Percentiles rank a stretch among this genome's conserved stretches.
phyloP scores from a whole-genome alignment of 2,329 filamentous ascomycete species.

The Zasmidium citrigriseum region DNA sequence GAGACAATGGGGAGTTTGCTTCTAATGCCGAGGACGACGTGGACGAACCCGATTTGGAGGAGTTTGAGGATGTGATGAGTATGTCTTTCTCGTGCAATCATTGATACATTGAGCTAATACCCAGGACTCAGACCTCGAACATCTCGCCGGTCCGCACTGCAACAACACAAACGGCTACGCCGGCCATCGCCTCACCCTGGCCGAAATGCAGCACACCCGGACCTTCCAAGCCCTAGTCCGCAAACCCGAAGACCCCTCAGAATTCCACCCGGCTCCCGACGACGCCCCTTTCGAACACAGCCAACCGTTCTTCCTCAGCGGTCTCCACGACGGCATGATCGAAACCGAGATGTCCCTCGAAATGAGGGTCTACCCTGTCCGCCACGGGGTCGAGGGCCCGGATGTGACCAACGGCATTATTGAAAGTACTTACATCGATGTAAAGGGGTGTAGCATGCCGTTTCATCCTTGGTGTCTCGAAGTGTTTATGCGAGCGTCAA shows the following conservation, averaged over 20 bases:
- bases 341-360: neutral
- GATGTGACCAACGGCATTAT: neutral
- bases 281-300: slow-evolving; percentile 13
- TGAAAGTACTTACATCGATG: neutral
- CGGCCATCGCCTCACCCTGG: slow-evolving; percentile 11
- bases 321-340: slow-evolving; percentile 8
- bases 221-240: slow-evolving; percentile 16
- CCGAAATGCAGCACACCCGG: slow-evolving; percentile 15
- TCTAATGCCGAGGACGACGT: neutral
- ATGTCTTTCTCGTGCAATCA: neutral
- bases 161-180: slow-evolving; percentile 8
- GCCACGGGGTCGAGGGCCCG: slow-evolving; percentile 5
- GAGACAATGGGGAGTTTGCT: neutral
- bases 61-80: neutral
- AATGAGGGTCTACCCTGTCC: slow-evolving; percentile 1
- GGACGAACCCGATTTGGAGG: neutral
- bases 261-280: neutral
- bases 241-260: neutral
- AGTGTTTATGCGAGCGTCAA: slow-evolving; percentile 11
- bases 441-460: slow-evolving; percentile 6
- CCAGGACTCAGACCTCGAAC: slow-evolving; percentile 11
- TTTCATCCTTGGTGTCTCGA: slow-evolving; percentile 23
- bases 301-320: slow-evolving; percentile 5
- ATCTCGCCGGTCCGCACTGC: slow-evolving; percentile 17
- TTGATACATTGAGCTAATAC: no score